These are phyloP conservation scores for Cutaneotrichosporon cavernicola DNA, from an alignment of 1,284 basidiomycete species.

Conservation along the genomic window DNA sequence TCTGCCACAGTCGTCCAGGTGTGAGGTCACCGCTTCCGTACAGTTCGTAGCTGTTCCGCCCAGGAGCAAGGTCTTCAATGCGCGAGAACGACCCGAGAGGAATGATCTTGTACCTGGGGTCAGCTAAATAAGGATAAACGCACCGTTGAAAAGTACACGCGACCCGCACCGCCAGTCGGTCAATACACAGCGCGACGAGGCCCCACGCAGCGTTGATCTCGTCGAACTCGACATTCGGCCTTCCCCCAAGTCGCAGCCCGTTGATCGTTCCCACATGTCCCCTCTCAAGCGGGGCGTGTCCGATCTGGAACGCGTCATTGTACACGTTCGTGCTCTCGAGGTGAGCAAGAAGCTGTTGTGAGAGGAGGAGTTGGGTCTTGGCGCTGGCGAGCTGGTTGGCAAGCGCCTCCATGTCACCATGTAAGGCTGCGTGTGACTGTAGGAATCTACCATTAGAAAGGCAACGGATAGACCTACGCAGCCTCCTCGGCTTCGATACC, in stretches of 20 bases:
- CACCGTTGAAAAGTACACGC: conserved; percentile 83
- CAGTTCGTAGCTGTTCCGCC: conserved; percentile 81
- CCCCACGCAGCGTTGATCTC: conserved; percentile 99
- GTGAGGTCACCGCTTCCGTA: conserved; percentile 87
- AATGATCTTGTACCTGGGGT: conserved; percentile 72
- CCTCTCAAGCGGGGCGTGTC: conserved; percentile 64
- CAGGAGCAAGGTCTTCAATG: conserved; percentile 79
- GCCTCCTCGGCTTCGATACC: conserved; percentile 73
- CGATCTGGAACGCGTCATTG: conserved; percentile 97
- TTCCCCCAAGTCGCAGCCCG: conserved; percentile 82
- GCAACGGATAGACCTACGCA: conserved; percentile 41
- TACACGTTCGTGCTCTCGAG: conserved; percentile 95
- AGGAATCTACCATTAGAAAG: conserved; percentile 54
- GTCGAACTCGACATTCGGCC: conserved; percentile 88
- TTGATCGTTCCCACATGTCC: conserved; percentile 83
- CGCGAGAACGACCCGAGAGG: conserved; percentile 92
- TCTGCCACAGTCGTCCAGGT: conserved; percentile 73
- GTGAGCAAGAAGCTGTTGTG: conserved; percentile 54
- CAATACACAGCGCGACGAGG: conserved; percentile 84
- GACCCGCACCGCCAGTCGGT: conserved; percentile 84
- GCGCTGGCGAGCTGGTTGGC: conserved; percentile 30
- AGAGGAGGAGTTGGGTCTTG: conserved; percentile 47
- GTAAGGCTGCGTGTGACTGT: conserved; percentile 31
- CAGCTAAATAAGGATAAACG: conserved; percentile 29
- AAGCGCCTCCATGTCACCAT: conserved; percentile 29